Evolutionary conservation across 352 stramenopile genomes (phyloP).

Genomic region (Pythium volutum): DNA sequence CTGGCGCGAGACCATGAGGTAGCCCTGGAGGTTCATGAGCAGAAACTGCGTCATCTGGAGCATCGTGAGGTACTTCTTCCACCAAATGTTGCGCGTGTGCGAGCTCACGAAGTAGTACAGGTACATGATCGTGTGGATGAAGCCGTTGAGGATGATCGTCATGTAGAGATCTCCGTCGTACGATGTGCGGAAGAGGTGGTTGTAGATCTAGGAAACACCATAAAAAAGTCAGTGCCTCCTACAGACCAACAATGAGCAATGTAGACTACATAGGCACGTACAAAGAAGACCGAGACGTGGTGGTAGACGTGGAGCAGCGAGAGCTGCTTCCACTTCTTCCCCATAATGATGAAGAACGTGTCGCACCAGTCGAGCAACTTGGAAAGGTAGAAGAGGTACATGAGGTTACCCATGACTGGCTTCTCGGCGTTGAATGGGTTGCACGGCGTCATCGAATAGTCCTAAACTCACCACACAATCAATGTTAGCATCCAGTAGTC

Average conservation of each 20-base stretch:
- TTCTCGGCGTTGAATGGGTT: conserved; percentile 89
- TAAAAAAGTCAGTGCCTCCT: background rate
- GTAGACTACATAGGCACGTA: conserved; percentile 26
- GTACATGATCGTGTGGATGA: conserved; percentile 97
- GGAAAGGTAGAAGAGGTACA: conserved; percentile 99
- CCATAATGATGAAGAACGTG: conserved; percentile 97
- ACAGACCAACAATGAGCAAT: too few relatives aligned
- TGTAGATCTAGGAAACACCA: conserved; percentile 68
- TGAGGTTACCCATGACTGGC: conserved; percentile 92
- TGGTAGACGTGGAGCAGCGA: conserved; percentile 96
- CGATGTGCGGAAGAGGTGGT: conserved; percentile 85
- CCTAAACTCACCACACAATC: background rate
- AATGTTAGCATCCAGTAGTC: conserved; percentile 31
- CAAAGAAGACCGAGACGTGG: conserved; percentile 90
- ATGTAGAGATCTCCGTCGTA: conserved; percentile 94
- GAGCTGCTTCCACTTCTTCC: conserved; percentile 94
- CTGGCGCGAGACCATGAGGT: conserved; percentile 65
- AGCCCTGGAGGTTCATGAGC: conserved; percentile 50
- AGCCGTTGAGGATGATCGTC: conserved; percentile 93
- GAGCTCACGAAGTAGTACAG: conserved; percentile 96
- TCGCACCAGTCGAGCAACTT: conserved; percentile 95
- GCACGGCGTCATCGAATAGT: conserved; percentile 91
- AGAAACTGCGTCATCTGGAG: conserved; percentile 93
- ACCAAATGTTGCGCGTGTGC: conserved; percentile 95
- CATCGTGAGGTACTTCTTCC: conserved; percentile 93